Conservation (phyloP, 768 basidiomycete species). For the Boletellus ananiceps region DNA sequence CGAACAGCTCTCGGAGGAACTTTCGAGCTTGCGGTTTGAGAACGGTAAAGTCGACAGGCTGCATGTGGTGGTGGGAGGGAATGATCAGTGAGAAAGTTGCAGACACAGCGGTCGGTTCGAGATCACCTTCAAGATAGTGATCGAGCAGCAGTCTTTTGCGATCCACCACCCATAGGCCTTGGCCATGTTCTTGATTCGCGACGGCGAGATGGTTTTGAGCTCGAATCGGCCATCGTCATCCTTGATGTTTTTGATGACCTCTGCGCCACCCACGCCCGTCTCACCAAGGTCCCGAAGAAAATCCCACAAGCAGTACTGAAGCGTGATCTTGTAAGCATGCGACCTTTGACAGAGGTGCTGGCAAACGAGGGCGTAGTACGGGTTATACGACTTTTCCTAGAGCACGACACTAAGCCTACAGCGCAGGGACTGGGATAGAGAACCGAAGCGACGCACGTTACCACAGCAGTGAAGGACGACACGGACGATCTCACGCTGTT, state of each 20-base stretch:
- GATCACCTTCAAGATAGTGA: slow-evolving; percentile 79
- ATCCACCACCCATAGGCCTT: slow-evolving; percentile 92
- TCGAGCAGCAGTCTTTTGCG: slow-evolving; percentile 70
- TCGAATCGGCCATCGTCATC: slow-evolving; percentile 44
- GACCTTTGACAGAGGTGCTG: slow-evolving; percentile 75
- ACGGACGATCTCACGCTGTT: slow-evolving; percentile 92
- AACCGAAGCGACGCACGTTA: slow-evolving; percentile 51
- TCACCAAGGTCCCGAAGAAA: slow-evolving; percentile 91
- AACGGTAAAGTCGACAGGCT: slow-evolving; percentile 85
- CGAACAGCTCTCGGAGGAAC: slow-evolving; percentile 72
- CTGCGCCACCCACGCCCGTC: slow-evolving; percentile 71
- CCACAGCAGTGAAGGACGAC: slow-evolving; percentile 91
- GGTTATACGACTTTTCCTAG: slow-evolving; percentile 86
- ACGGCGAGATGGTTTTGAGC: slow-evolving; percentile 49
- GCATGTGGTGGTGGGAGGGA: not conserved
- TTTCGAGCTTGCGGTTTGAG: slow-evolving; percentile 57
- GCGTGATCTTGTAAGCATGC: slow-evolving; percentile 84
- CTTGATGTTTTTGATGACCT: slow-evolving; percentile 58
- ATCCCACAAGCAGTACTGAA: slow-evolving; percentile 97
- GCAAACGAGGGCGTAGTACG: slow-evolving; percentile 88
- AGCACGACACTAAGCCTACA: not conserved
- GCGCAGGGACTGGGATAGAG: not conserved
- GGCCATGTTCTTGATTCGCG: slow-evolving; percentile 68
- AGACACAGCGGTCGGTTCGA: not conserved
- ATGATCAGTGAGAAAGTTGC: not conserved